These are phyloP conservation scores for Saccharomycopsis oosterbeekiorum DNA, from an alignment of 805 yeast species.

Conservation along the genomic window DNA sequence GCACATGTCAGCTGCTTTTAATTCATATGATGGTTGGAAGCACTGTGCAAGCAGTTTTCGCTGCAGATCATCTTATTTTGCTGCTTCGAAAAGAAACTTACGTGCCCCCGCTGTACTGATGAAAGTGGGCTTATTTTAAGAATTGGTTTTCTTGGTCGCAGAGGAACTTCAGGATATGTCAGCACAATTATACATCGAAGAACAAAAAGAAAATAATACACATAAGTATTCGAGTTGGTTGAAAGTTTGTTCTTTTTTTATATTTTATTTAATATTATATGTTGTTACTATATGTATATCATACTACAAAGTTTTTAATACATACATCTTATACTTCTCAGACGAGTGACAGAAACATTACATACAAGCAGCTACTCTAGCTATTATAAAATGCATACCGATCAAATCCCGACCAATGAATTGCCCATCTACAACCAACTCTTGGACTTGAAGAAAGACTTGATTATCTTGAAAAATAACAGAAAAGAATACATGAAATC, in stretches of 20 bases:
- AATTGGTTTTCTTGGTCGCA: neutral
- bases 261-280: too few species aligned
- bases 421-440: conserved; percentile 30
- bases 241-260: neutral
- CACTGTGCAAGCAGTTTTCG: neutral
- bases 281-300: too few species aligned
- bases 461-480: conserved; percentile 49
- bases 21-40: neutral
- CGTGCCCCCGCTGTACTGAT: too few species aligned
- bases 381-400: conserved; percentile 12
- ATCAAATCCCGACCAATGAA: conserved; percentile 27
- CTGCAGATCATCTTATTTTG: neutral
- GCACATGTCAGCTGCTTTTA: neutral
- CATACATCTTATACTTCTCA: neutral
- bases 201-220: too few species aligned
- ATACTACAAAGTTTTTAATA: neutral
- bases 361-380: neutral
- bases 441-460: conserved; percentile 31
- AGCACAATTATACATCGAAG: too few species aligned
- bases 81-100: neutral
- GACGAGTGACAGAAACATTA: neutral
- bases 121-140: neutral
- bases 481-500: conserved; percentile 57
- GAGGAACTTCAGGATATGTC: neutral
- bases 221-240: neutral